Evolutionary conservation across 768 basidiomycete genomes (phyloP), one percentile per base, ranked within the genome.

Genomic region (Amanita phalloides): DNA sequence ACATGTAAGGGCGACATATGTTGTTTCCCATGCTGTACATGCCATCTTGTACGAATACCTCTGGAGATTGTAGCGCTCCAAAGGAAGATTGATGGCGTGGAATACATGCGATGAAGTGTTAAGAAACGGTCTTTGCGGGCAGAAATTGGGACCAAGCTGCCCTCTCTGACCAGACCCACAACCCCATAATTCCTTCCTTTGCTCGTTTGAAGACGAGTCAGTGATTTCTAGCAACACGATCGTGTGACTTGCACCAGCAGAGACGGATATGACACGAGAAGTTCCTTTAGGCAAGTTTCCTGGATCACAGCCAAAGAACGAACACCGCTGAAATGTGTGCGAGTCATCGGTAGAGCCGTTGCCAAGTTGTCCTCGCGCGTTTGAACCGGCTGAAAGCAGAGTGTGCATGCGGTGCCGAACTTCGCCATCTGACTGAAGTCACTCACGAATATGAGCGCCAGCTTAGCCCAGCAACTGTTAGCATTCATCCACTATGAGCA

Each of bases 21-120:
- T 82, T 6, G 90, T 90, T 65, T 95, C 86, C 92, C 93, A 96
- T 41, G 81, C 73, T 0, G 84, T 78, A 11, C 79, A 79, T 13
- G 91, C 68, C 23, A 69, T 58, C 28, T 71, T 74, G 39, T 72
- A 66, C 14, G 64, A 57, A 63, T 81, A 82, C 4, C 66, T 71
- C 0, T 48, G 52, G 13, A 76, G 59, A 9, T 67, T 68, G 26
- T 66, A 53, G 45, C 59, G 57, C 6, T 68, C 59, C 1, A 76
- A 58, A 13, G 65, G 60, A 1, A 82, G 61, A 28, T 68, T 58
- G 46, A 87, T 66, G 11, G 67, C 74, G 53, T 66, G 65, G 58
- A 90, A 86, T 9, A 72, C 49, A 4, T 69, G 56, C 6, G 62
- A 58, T 17, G 58, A 52, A 43, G 55, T 46, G 42, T 58, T 49